Evolutionary conservation across 768 basidiomycete genomes (phyloP).

Genomic region (Suillus fuscotomentosus): DNA sequence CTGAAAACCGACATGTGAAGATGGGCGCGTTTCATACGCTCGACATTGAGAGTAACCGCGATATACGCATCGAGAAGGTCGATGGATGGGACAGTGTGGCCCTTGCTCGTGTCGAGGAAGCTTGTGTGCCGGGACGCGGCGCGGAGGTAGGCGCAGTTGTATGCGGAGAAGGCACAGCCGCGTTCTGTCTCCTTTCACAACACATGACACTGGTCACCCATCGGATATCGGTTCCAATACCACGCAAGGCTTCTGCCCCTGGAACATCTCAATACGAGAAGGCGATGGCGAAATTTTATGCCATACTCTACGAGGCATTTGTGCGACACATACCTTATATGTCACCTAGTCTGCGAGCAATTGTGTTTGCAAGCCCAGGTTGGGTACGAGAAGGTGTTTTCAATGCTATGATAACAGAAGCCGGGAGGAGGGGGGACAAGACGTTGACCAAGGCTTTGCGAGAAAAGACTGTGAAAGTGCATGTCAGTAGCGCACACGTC

Average conservation of each 20-base stretch:
- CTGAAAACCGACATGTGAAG: slow-evolving; percentile 87
- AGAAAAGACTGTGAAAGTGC: slow-evolving; percentile 87
- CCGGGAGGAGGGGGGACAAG: slow-evolving; percentile 80
- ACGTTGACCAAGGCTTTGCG: slow-evolving; percentile 67
- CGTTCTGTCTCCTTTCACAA: slow-evolving; percentile 92
- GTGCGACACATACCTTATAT: slow-evolving; percentile 87
- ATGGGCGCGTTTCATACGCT: slow-evolving; percentile 94
- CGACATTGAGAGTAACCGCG: slow-evolving; percentile 87
- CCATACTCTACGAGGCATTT: slow-evolving; percentile 83
- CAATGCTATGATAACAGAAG: slow-evolving; percentile 82
- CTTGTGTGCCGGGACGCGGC: slow-evolving; percentile 89
- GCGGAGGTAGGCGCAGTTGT: slow-evolving; percentile 97
- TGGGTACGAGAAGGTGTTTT: slow-evolving; percentile 91
- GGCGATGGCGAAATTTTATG: slow-evolving; percentile 81
- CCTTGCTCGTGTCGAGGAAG: slow-evolving; percentile 76
- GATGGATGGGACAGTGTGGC: slow-evolving; percentile 95
- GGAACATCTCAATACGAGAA: slow-evolving; percentile 89
- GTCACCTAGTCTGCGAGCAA: slow-evolving; percentile 70
- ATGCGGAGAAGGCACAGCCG: slow-evolving; percentile 93
- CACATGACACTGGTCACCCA: slow-evolving; percentile 96
- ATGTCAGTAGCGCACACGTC: slow-evolving; percentile 91
- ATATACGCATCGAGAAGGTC: slow-evolving; percentile 84
- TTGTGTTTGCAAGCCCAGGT: slow-evolving; percentile 96
- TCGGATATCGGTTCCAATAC: slow-evolving; percentile 84
- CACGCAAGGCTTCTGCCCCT: slow-evolving; percentile 84